Evolutionary conservation across 2,329 filamentous ascomycete species (phyloP).

Genomic region (Sclerotiophoma versabilis): DNA sequence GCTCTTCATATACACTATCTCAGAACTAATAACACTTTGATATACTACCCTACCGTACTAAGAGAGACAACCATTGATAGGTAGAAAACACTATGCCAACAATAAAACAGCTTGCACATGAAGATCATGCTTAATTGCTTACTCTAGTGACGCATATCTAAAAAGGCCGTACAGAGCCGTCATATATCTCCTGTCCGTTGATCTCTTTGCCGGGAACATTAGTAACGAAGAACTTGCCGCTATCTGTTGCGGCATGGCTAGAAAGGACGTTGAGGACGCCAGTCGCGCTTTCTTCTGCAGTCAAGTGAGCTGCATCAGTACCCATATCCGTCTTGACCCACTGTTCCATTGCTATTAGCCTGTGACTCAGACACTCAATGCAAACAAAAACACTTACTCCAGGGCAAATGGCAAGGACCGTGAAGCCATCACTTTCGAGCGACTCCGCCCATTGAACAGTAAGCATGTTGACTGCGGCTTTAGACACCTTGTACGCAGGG

Average conservation of each 20-base stretch:
- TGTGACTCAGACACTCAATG: not conserved
- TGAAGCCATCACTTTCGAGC: not conserved
- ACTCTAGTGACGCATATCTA: no score
- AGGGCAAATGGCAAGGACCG: not conserved
- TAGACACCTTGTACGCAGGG: not conserved
- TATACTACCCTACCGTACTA: no score
- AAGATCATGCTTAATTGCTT: no score
- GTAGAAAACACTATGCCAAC: no score
- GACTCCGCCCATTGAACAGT: not conserved
- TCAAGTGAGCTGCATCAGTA: not conserved
- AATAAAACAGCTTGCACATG: no score
- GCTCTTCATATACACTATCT: no score
- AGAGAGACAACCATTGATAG: no score
- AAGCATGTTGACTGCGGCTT: not conserved
- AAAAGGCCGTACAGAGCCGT: not conserved
- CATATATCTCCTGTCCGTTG: not conserved
- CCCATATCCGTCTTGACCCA: not conserved
- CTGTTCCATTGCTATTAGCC: not conserved
- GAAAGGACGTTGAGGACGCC: not conserved
- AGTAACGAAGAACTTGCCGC: not conserved
- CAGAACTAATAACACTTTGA: no score
- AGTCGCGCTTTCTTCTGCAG: not conserved
- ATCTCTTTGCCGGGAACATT: not conserved
- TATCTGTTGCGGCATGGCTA: not conserved
- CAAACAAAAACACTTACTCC: not conserved